Evolutionary conservation across 2,329 filamentous ascomycete species (phyloP).

Genomic region (Claviceps sp.): DNA sequence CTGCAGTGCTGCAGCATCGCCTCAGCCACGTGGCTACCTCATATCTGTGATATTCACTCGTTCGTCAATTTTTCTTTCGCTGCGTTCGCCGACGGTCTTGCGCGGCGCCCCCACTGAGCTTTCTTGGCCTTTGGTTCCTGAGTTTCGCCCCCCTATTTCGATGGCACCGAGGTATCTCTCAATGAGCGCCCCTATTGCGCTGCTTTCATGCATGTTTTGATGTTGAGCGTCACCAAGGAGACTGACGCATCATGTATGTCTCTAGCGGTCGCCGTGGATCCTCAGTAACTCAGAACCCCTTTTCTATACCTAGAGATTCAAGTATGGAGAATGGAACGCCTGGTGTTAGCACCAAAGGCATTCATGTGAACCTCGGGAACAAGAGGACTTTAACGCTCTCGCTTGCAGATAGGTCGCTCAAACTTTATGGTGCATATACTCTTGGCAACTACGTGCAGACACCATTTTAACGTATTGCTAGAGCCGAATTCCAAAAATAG

Average conservation of each 20-base stretch:
- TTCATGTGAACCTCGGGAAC: slow-evolving; percentile 17
- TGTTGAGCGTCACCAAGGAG: not conserved
- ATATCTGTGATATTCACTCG: too few relatives aligned
- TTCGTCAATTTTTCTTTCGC: too few relatives aligned
- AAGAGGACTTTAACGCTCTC: slow-evolving; percentile 17
- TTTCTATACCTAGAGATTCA: not conserved
- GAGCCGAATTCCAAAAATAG: slow-evolving; percentile 3
- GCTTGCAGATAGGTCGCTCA: slow-evolving; percentile 17
- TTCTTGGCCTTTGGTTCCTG: too few relatives aligned
- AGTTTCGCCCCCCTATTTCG: too few relatives aligned
- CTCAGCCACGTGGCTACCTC: too few relatives aligned
- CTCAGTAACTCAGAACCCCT: not conserved
- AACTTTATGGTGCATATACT: slow-evolving; percentile 20
- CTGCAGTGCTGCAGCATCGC: too few relatives aligned
- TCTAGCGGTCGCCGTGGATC: not conserved
- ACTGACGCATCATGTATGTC: not conserved
- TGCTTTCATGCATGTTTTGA: not conserved
- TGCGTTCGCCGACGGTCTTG: too few relatives aligned
- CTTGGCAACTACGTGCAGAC: not conserved
- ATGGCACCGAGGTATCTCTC: too few relatives aligned
- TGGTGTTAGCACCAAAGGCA: slow-evolving; percentile 8
- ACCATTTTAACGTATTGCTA: slow-evolving; percentile 2
- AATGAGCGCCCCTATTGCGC: too few relatives aligned
- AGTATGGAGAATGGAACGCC: slow-evolving; percentile 9
- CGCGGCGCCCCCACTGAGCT: too few relatives aligned